Conservation (phyloP, 2,329 filamentous ascomycete species). For the Scytalidium sp. region DNA sequence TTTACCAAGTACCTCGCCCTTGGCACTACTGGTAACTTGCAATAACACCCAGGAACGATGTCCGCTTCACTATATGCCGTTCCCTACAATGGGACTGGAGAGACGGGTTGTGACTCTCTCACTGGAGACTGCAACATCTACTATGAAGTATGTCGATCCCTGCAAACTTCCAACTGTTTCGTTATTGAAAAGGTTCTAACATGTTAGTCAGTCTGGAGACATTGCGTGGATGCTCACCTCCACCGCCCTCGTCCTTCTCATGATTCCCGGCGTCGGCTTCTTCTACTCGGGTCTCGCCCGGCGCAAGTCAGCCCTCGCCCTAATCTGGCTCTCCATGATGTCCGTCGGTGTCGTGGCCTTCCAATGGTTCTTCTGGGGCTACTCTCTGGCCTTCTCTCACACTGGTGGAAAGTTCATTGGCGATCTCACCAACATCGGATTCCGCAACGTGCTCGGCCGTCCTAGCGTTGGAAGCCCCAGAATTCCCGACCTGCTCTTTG, state of each 20-base stretch:
- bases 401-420: slow-evolving; percentile 58
- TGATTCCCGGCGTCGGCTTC: slow-evolving; percentile 87
- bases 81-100: slow-evolving; percentile 47
- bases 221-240: slow-evolving; percentile 79
- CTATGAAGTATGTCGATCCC: slow-evolving; percentile 60
- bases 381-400: slow-evolving; percentile 17
- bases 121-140: slow-evolving; percentile 72
- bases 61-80: slow-evolving; percentile 21
- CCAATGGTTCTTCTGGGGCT: slow-evolving; percentile 67
- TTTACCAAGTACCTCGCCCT: background rate
- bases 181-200: too few relatives aligned
- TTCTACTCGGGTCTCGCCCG: slow-evolving; percentile 91
- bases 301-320: slow-evolving; percentile 79
- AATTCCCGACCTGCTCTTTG: slow-evolving; percentile 79
- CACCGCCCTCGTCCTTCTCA: slow-evolving; percentile 78
- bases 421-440: slow-evolving; percentile 72
- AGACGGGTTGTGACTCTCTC: slow-evolving; percentile 57
- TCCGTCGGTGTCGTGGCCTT: slow-evolving; percentile 76
- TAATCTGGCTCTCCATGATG: slow-evolving; percentile 89
- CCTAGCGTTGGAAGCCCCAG: slow-evolving; percentile 71
- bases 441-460: slow-evolving; percentile 67
- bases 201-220: slow-evolving; percentile 46
- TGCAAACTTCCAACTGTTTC: too few relatives aligned
- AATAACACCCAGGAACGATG: slow-evolving; percentile 8
- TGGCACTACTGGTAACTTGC: background rate